phyloP scores from a whole-genome alignment of 768 basidiomycete genomes.

The Lentinus tigrinus region DNA sequence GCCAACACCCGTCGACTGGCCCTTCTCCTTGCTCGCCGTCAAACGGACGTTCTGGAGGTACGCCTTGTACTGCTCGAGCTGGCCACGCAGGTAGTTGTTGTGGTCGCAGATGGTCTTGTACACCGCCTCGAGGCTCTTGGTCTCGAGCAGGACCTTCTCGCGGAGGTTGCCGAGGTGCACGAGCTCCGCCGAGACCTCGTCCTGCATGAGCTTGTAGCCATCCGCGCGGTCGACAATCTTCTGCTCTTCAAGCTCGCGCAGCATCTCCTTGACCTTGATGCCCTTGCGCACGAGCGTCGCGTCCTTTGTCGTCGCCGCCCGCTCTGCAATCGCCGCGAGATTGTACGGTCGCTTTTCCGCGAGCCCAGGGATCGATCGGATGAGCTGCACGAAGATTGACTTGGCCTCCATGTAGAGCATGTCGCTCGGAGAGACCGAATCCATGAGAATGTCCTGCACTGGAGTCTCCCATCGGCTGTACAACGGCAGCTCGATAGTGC shows the following conservation, averaged over 20 bases:
- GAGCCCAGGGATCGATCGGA: conserved; percentile 88
- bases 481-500: conserved; percentile 85
- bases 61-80: conserved; percentile 99
- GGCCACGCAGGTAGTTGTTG: conserved; percentile 93
- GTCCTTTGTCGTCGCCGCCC: conserved; percentile 96
- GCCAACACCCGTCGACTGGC: conserved; percentile 83
- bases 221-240: conserved; percentile 82
- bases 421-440: conserved; percentile 94
- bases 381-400: conserved; percentile 96
- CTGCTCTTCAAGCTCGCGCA: conserved; percentile 90
- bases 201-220: conserved; percentile 93
- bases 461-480: conserved; percentile 99
- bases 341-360: conserved; percentile 88
- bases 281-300: conserved; percentile 93
- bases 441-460: conserved; percentile 97
- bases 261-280: conserved; percentile 99
- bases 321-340: conserved; percentile 84
- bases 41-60: conserved; percentile 97
- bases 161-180: conserved; percentile 94
- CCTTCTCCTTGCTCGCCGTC: conserved; percentile 86
- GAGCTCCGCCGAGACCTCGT: conserved; percentile 94
- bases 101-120: conserved; percentile 99
- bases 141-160: conserved; percentile 93
- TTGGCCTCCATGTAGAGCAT: conserved; percentile 99
- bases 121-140: conserved; percentile 89